Percentiles rank a stretch among this genome's conserved stretches.
Evolutionary conservation across 164 flowering plant genomes (phyloP).

Genomic region (Sextonia rubra): DNA sequence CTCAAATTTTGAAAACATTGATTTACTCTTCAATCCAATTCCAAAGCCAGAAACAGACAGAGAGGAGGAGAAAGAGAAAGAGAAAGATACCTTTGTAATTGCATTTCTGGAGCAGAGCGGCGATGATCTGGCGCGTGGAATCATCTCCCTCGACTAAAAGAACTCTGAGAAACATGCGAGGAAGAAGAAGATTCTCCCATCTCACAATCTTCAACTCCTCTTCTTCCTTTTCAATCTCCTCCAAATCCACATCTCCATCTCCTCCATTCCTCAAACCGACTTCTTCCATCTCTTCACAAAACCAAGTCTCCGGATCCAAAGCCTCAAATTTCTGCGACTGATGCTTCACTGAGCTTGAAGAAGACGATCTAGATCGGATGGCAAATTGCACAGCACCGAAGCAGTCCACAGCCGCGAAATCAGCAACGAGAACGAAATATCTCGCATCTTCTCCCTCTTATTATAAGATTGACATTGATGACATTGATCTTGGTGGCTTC

Average conservation of each 20-base stretch:
- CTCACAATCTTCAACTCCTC: conserved; percentile 17
- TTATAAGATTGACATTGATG: too few species aligned
- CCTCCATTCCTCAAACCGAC: not conserved
- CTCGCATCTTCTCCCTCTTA: too few species aligned
- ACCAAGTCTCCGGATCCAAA: not conserved
- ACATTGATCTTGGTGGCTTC: too few species aligned
- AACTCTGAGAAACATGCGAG: conserved; percentile 49
- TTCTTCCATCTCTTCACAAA: not conserved
- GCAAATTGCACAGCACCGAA: not conserved
- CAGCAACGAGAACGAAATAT: not conserved
- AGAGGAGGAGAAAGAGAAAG: not conserved
- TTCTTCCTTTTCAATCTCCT: conserved; percentile 8
- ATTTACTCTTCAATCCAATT: too few species aligned
- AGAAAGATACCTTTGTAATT: conserved; percentile 54
- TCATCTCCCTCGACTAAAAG: conserved; percentile 85
- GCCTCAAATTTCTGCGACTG: not conserved
- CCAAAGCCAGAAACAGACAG: not conserved
- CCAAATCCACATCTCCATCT: conserved; percentile 1
- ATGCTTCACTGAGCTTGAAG: not conserved
- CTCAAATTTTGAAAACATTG: too few species aligned
- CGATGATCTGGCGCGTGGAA: conserved; percentile 75
- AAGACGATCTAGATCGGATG: too few species aligned
- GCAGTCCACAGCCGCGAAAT: not conserved
- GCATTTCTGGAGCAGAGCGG: conserved; percentile 80
- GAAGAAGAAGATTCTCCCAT: conserved; percentile 69